phyloP scores from a whole-genome alignment of 108 stramenopile species.

The Cyclotella sp. region DNA sequence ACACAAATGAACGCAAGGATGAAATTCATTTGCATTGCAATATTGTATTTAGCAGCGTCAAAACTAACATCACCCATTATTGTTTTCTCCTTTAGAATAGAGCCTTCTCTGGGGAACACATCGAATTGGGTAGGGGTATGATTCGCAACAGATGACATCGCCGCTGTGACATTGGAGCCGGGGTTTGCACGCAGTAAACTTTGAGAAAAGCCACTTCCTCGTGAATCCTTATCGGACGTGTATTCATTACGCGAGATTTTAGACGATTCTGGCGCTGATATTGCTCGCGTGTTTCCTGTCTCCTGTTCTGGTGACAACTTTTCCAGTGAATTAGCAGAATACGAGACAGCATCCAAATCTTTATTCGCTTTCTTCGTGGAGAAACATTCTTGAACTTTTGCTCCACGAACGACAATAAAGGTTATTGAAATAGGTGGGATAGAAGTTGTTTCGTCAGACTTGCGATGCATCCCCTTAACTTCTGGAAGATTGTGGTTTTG shows the following conservation, averaged over 20 bases:
- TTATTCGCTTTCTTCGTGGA: neutral
- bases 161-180: neutral
- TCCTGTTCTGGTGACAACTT: too few relatives aligned
- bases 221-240: too few relatives aligned
- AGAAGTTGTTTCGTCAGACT: neutral
- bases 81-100: too few relatives aligned
- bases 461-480: neutral
- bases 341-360: too few relatives aligned
- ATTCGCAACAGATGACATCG: neutral
- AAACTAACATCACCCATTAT: too few relatives aligned
- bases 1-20: too few relatives aligned
- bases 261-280: neutral
- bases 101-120: too few relatives aligned
- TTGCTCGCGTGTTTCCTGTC: too few relatives aligned
- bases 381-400: constrained; percentile 16
- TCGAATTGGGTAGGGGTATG: neutral
- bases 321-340: too few relatives aligned
- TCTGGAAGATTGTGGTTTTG: constrained; percentile 8
- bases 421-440: constrained; percentile 35
- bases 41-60: too few relatives aligned
- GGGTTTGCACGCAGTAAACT: neutral
- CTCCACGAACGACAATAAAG: constrained; percentile 34
- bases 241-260: neutral
- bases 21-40: too few relatives aligned
- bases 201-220: neutral